A percentile compares a stretch with the other conserved stretches of the same genome.
phyloP scores from a whole-genome alignment of 345 rosid genomes.

The Stellera chamaejasme region DNA sequence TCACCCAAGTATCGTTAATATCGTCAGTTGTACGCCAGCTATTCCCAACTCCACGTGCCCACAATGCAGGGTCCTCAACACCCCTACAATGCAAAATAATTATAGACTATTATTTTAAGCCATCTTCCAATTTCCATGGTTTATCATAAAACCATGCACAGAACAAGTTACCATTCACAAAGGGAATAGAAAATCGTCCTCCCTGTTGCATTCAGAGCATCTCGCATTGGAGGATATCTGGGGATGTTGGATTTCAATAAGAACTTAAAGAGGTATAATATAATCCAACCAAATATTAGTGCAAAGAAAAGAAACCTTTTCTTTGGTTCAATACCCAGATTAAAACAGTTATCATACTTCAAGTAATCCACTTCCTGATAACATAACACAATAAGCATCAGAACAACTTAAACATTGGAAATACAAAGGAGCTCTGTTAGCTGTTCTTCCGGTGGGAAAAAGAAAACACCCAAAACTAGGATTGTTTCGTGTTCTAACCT shows the following conservation, averaged over 20 bases:
- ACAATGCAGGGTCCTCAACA: slow-evolving; percentile 84
- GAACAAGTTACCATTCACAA: slow-evolving; percentile 72
- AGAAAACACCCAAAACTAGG: too few species aligned
- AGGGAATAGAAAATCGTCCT: slow-evolving; percentile 71
- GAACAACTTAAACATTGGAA: not conserved
- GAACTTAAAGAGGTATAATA: slow-evolving; percentile 5
- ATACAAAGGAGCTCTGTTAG: too few species aligned
- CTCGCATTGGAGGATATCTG: slow-evolving; percentile 96
- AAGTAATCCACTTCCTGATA: slow-evolving; percentile 86
- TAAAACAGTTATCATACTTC: slow-evolving; percentile 95
- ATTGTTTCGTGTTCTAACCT: too few species aligned
- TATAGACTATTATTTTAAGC: not conserved
- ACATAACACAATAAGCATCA: slow-evolving; percentile 11
- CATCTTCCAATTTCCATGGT: not conserved
- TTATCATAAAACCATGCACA: not conserved
- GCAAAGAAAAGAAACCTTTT: slow-evolving; percentile 42
- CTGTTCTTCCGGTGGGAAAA: too few species aligned
- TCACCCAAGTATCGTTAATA: slow-evolving; percentile 93
- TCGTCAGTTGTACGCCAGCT: slow-evolving; percentile 98
- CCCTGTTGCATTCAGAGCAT: slow-evolving; percentile 74
- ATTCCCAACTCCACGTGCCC: slow-evolving; percentile 91
- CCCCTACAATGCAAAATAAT: slow-evolving; percentile 50
- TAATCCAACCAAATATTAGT: slow-evolving; percentile 7
- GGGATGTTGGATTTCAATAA: slow-evolving; percentile 14
- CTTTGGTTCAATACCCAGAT: slow-evolving; percentile 69